Percentiles rank a stretch among this genome's conserved stretches.
Evolutionary conservation across 73 alveolate species (phyloP).

Genomic region (Paramecium sonneborni): DNA sequence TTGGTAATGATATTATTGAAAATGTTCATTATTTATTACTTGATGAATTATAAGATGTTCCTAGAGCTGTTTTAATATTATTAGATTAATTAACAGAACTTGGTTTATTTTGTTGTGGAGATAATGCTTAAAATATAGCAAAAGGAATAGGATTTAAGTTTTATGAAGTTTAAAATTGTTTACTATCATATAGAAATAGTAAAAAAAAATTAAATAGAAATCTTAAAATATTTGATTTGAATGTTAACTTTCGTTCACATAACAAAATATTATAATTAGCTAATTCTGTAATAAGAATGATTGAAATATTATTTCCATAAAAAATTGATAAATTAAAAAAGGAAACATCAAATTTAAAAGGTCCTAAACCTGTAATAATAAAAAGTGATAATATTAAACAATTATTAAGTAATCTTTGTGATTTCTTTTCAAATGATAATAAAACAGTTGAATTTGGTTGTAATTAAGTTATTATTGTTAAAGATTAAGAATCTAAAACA

Average conservation of each 20-base stretch:
- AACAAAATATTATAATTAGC: conserved; percentile 80
- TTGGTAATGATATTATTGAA: conserved; percentile 55
- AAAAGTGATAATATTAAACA: conserved; percentile 37
- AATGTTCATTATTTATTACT: conserved; percentile 79
- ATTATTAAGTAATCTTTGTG: conserved; percentile 30
- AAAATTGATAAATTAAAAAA: conserved; percentile 81
- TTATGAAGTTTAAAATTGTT: conserved; percentile 73
- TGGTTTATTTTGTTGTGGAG: conserved; percentile 88
- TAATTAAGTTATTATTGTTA: conserved; percentile 83
- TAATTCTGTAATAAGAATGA: conserved; percentile 76
- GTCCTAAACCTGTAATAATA: conserved; percentile 78
- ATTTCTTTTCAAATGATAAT: neutral
- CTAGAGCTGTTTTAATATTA: conserved; percentile 75
- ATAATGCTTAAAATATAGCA: conserved; percentile 91
- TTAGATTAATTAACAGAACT: conserved; percentile 71
- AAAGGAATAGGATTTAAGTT: conserved; percentile 91
- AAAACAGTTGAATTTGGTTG: conserved; percentile 79
- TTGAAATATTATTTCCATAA: conserved; percentile 82
- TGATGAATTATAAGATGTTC: conserved; percentile 90
- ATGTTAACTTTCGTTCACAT: conserved; percentile 85
- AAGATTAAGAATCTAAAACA: conserved; percentile 77
- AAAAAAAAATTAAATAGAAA: neutral
- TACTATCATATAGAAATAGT: neutral
- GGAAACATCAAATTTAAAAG: conserved; percentile 77
- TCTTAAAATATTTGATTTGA: conserved; percentile 16